Evolutionary conservation across 441 rosid genomes (phyloP).

Genomic region (Gossypium davidsonii): DNA sequence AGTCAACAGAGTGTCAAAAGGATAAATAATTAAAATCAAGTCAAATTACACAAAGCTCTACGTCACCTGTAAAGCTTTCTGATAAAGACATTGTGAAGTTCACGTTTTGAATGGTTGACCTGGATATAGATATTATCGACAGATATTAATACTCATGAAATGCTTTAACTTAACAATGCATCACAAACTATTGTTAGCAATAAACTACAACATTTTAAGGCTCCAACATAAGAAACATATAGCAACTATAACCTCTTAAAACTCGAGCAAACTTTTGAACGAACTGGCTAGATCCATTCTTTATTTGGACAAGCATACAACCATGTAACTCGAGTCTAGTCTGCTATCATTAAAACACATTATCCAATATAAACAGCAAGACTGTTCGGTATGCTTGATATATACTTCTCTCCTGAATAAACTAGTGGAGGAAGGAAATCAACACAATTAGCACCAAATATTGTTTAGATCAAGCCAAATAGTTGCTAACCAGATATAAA

Average conservation of each 20-base stretch:
- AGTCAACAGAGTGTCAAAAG: background rate
- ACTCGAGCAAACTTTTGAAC: background rate
- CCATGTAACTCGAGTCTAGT: background rate
- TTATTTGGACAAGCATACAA: background rate
- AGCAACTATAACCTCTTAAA: background rate
- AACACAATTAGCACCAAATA: conserved; percentile 1
- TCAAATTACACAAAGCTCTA: background rate
- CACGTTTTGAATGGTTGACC: conserved; percentile 90
- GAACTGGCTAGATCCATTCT: background rate
- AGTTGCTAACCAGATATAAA: background rate
- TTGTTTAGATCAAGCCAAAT: background rate
- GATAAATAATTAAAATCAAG: background rate
- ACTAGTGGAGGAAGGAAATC: background rate
- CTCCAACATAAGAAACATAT: background rate
- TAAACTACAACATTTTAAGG: background rate
- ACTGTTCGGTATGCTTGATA: background rate
- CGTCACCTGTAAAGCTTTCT: conserved; percentile 60
- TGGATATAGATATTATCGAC: conserved; percentile 23
- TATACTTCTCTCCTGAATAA: background rate
- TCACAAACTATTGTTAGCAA: background rate
- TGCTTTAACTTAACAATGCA: background rate
- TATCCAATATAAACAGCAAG: background rate
- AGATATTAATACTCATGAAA: background rate
- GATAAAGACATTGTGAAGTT: conserved; percentile 70
- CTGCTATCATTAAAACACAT: background rate